Percentiles rank a stretch among this genome's conserved stretches.
Conservation (phyloP, 257 asterid species). For the Linderniella brevidens region DNA sequence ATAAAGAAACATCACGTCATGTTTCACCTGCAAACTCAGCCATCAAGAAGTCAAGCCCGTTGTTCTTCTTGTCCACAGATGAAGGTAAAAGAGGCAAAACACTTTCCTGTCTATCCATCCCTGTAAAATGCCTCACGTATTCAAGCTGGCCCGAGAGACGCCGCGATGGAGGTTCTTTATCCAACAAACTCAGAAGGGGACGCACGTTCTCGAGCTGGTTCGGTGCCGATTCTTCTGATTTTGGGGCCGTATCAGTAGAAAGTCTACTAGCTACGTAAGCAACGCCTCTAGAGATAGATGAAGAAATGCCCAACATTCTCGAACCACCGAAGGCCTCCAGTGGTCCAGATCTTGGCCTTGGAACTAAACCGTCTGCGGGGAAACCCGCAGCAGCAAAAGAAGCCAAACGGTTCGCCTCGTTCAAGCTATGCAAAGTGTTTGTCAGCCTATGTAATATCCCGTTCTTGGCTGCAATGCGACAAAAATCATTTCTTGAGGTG, state of each 20-base stretch:
- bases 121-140: conserved; percentile 79
- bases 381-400: conserved; percentile 58
- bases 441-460: conserved; percentile 86
- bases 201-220: conserved; percentile 72
- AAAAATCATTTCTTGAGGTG: conserved; percentile 84
- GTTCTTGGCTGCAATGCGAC: conserved; percentile 84
- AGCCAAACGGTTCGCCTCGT: conserved; percentile 85
- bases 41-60: conserved; percentile 86
- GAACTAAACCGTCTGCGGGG: conserved; percentile 48
- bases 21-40: conserved; percentile 99
- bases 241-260: conserved; percentile 56
- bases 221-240: conserved; percentile 30
- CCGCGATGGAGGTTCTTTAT: conserved; percentile 95
- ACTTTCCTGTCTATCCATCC: conserved; percentile 71
- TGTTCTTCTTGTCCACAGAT: conserved; percentile 39
- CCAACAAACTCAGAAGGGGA: conserved; percentile 85
- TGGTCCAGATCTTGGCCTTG: conserved; percentile 63
- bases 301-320: conserved; percentile 13
- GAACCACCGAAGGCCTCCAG: conserved; percentile 20
- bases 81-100: conserved; percentile 30
- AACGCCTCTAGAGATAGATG: background rate
- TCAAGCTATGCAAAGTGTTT: conserved; percentile 83
- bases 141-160: conserved; percentile 96
- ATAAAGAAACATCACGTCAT: no score
- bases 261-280: conserved; percentile 16